A percentile compares a stretch with the other conserved stretches of the same genome.
Conservation (phyloP, 1,139 yeast genomes). For the Torulaspora pretoriensis region DNA sequence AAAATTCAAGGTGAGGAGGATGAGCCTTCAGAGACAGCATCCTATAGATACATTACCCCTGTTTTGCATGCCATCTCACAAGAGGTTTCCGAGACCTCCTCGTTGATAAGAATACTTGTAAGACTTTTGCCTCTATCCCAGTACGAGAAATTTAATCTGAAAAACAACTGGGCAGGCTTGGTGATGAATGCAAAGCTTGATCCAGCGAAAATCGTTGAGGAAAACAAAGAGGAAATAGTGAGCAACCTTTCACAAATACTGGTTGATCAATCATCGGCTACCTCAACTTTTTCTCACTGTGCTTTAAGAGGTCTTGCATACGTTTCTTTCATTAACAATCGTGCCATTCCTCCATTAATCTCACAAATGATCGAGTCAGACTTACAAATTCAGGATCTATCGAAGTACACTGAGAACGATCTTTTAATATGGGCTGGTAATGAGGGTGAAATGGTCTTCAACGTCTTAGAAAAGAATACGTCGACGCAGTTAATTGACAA, state of each 20-base stretch:
- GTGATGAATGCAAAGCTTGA: conserved; percentile 60
- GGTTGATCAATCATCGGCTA: conserved; percentile 19
- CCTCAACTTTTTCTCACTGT: conserved; percentile 33
- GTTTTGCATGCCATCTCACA: conserved; percentile 47
- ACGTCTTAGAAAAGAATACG: conserved; percentile 49
- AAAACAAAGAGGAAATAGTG: conserved; percentile 42
- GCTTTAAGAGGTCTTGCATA: conserved; percentile 60
- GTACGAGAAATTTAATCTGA: conserved; percentile 42
- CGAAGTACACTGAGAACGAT: conserved; percentile 42
- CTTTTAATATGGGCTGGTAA: conserved; percentile 61
- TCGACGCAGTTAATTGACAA: conserved; percentile 45
- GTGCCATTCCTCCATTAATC: conserved; percentile 51
- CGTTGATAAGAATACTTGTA: conserved; percentile 43
- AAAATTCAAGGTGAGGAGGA: conserved; percentile 13
- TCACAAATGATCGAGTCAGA: conserved; percentile 42
- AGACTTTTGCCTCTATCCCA: conserved; percentile 54
- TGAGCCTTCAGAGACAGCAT: conserved; percentile 17
- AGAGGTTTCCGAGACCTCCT: conserved; percentile 33
- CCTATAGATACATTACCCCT: conserved; percentile 37
- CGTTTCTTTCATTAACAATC: conserved; percentile 66
- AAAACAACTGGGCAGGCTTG: conserved; percentile 76
- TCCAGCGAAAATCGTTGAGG: conserved; percentile 55
- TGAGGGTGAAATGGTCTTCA: conserved; percentile 67
- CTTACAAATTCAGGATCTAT: conserved; percentile 36
- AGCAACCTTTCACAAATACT: conserved; percentile 32